Conservation (phyloP, 2,329 filamentous ascomycete genomes). For the Fusarium tanahbumbuense region DNA sequence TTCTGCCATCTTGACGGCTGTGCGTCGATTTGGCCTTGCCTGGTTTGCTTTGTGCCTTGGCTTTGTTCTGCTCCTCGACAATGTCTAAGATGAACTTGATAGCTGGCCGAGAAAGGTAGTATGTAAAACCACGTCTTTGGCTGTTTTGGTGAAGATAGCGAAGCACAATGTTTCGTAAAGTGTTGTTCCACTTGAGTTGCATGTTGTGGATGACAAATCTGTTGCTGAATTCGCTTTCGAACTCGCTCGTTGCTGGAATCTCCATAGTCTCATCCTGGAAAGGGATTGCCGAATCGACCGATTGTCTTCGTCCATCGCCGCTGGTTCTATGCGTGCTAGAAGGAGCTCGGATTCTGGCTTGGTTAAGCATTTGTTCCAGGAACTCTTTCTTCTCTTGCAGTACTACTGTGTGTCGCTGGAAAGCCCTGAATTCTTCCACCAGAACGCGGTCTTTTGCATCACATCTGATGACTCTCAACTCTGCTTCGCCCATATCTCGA, state of each 20-base stretch:
- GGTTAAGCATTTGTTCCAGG: slow-evolving; percentile 67
- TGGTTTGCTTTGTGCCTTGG: slow-evolving; percentile 59
- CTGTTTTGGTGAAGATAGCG: slow-evolving; percentile 98
- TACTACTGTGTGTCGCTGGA: slow-evolving; percentile 66
- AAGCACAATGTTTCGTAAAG: slow-evolving; percentile 92
- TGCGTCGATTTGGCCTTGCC: slow-evolving; percentile 47
- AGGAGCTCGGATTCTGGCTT: slow-evolving; percentile 57
- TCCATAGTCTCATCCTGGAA: slow-evolving; percentile 72
- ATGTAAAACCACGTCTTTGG: slow-evolving; percentile 94
- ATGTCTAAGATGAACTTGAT: slow-evolving; percentile 99
- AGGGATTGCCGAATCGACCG: slow-evolving; percentile 58
- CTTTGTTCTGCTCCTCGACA: slow-evolving; percentile 90
- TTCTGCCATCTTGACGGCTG: slow-evolving; percentile 44
- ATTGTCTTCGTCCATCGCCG: slow-evolving; percentile 45
- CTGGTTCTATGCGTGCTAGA: slow-evolving; percentile 46
- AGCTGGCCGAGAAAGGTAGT: slow-evolving; percentile 94
- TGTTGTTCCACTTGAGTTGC: slow-evolving; percentile 98
- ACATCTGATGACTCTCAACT: slow-evolving; percentile 71
- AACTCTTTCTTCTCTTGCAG: slow-evolving; percentile 69
- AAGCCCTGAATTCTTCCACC: slow-evolving; percentile 70
- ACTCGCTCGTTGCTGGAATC: slow-evolving; percentile 78
- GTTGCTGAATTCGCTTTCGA: slow-evolving; percentile 95
- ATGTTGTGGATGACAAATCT: slow-evolving; percentile 98
- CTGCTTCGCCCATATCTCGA: slow-evolving; percentile 77
- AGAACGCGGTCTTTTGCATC: slow-evolving; percentile 62